Conservation (phyloP, 2,329 filamentous ascomycete genomes). For the Chrysoporthe austroafricana region DNA sequence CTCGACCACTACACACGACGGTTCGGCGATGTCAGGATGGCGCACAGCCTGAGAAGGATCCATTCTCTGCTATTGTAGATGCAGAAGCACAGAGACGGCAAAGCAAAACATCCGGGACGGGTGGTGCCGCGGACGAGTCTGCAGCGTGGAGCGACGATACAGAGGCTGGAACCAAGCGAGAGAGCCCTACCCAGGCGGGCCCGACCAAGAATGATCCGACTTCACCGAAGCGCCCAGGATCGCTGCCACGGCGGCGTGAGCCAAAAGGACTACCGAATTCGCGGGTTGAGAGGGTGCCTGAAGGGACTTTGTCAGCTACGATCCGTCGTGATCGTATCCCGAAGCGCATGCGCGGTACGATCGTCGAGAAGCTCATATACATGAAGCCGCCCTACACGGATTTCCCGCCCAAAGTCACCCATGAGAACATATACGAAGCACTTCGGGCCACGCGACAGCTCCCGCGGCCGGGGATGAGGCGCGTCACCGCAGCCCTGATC, state of each 20-base stretch:
- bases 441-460: constrained; percentile 43
- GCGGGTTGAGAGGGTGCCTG: background rate
- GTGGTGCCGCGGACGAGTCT: background rate
- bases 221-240: background rate
- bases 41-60: background rate
- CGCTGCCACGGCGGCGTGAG: too few relatives aligned
- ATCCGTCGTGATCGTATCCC: background rate
- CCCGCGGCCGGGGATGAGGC: constrained; percentile 34
- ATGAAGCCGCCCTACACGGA: constrained; percentile 30
- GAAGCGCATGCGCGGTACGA: background rate
- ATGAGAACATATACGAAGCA: constrained; percentile 50
- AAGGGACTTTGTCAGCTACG: background rate
- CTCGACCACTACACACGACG: constrained; percentile 15
- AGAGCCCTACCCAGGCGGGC: background rate
- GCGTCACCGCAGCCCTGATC: constrained; percentile 44
- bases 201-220: background rate
- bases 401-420: constrained; percentile 36
- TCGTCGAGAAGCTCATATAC: constrained; percentile 28
- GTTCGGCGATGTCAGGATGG: constrained; percentile 2
- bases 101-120: too few relatives aligned
- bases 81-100: background rate
- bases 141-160: background rate
- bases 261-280: background rate
- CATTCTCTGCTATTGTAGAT: background rate
- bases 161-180: background rate